Evolutionary conservation across 805 yeast species (phyloP).

Genomic region (Wickerhamomyces bovis): DNA sequence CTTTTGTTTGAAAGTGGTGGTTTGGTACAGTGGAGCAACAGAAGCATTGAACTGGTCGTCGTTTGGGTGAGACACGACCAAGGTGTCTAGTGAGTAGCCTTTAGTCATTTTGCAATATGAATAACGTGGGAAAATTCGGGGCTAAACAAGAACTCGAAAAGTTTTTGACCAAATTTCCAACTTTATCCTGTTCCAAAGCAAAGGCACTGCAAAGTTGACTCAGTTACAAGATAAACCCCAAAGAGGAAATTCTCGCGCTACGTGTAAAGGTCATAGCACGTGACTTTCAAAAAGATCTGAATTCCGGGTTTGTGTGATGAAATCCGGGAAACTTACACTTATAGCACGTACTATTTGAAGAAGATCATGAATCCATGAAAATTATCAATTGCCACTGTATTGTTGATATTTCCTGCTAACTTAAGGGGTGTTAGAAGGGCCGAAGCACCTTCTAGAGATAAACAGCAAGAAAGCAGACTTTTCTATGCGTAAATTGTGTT

Average conservation of each 20-base stretch:
- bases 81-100: constrained; percentile 11
- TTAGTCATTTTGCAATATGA: not conserved
- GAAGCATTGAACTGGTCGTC: constrained; percentile 73
- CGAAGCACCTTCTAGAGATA: too few species aligned
- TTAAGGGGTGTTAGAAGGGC: too few species aligned
- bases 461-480: too few species aligned
- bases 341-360: too few species aligned
- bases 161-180: not conserved
- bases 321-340: too few species aligned
- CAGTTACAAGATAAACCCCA: not conserved
- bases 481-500: too few species aligned
- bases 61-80: constrained; percentile 23
- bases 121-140: too few species aligned
- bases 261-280: not conserved
- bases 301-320: too few species aligned
- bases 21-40: constrained; percentile 83
- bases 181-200: not conserved
- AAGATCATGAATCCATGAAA: too few species aligned
- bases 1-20: constrained; percentile 89
- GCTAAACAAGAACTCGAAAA: not conserved
- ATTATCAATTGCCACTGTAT: too few species aligned
- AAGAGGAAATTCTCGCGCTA: not conserved
- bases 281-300: not conserved
- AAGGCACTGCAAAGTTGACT: not conserved
- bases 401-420: too few species aligned